Evolutionary conservation across 371 early-diverging fungal genomes (phyloP).

Genomic region (Mycotypha africana): DNA sequence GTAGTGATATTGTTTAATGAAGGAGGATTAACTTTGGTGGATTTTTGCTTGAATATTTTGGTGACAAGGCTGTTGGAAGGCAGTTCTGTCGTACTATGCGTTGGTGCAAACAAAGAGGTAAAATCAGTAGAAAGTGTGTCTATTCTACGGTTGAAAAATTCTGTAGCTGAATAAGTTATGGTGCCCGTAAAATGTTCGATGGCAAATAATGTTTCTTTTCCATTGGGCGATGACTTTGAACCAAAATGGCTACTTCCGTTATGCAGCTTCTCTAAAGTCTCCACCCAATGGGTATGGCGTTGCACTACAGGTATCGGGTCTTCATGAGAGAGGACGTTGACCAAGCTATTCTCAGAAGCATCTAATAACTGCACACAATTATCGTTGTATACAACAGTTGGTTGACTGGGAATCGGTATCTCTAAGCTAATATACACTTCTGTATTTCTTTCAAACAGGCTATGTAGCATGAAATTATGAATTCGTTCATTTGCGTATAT

Average conservation of each 20-base stretch:
- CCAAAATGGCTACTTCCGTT: no score
- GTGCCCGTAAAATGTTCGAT: slow-evolving; percentile 74
- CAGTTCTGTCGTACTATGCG: slow-evolving; percentile 4
- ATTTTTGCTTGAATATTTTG: slow-evolving; percentile 22
- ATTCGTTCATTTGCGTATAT: slow-evolving; percentile 82
- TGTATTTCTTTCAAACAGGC: slow-evolving; percentile 52
- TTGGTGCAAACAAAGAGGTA: slow-evolving; percentile 53
- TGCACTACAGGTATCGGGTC: neutral
- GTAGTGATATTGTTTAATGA: no score
- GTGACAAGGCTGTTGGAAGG: slow-evolving; percentile 12
- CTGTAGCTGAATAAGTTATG: slow-evolving; percentile 66
- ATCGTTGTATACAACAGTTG: slow-evolving; percentile 23
- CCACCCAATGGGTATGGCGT: no score
- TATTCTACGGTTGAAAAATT: slow-evolving; percentile 59
- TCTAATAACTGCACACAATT: slow-evolving; percentile 38
- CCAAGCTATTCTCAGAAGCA: slow-evolving; percentile 34
- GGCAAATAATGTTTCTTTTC: slow-evolving; percentile 46
- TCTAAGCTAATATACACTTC: slow-evolving; percentile 32
- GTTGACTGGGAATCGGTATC: slow-evolving; percentile 16
- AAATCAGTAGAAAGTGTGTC: slow-evolving; percentile 74
- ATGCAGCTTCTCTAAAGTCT: no score
- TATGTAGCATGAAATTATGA: slow-evolving; percentile 50
- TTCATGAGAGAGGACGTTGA: slow-evolving; percentile 35
- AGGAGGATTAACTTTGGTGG: no score
- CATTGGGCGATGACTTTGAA: slow-evolving; percentile 2